Percentiles rank a stretch among this genome's conserved stretches.
Conservation (phyloP, 495 filamentous ascomycete species). For the Cenococcum geophilum region DNA sequence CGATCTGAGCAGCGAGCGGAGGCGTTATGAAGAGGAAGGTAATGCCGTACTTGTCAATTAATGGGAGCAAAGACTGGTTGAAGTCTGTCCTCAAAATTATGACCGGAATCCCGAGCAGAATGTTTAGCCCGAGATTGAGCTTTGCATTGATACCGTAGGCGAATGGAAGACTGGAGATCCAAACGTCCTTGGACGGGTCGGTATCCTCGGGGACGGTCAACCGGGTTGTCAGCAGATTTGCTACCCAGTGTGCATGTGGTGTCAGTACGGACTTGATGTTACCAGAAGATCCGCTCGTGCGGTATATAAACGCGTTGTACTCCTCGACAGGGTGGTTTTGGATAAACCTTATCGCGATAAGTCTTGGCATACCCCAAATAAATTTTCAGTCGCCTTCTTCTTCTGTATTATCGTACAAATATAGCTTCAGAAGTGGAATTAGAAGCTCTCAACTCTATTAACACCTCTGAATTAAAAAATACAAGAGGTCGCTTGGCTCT, state of each 20-base stretch:
- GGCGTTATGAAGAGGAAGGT: slow-evolving; percentile 31
- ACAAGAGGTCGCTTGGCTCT: too few species aligned
- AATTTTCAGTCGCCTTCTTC: too few species aligned
- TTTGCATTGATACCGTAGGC: slow-evolving; percentile 33
- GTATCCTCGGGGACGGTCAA: slow-evolving; percentile 24
- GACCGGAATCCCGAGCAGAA: slow-evolving; percentile 31
- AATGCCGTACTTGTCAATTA: slow-evolving; percentile 24
- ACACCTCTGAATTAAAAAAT: too few species aligned
- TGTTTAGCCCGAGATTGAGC: slow-evolving; percentile 29
- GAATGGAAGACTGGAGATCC: slow-evolving; percentile 28
- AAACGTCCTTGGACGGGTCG: slow-evolving; percentile 24
- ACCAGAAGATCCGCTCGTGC: slow-evolving; percentile 31
- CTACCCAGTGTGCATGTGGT: slow-evolving; percentile 29
- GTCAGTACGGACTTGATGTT: slow-evolving; percentile 31
- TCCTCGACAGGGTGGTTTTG: too few species aligned
- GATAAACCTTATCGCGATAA: too few species aligned
- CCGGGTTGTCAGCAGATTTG: slow-evolving; percentile 21
- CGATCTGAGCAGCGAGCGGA: slow-evolving; percentile 27
- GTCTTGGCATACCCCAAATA: too few species aligned
- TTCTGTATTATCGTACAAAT: too few species aligned
- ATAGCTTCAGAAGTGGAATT: too few species aligned
- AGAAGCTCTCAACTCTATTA: too few species aligned
- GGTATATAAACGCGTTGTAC: slow-evolving; percentile 26
- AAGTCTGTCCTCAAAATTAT: slow-evolving; percentile 22
- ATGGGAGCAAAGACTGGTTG: slow-evolving; percentile 18